Conservation (phyloP, 2,329 filamentous ascomycete species). For the Pseudogymnoascus sp. region DNA sequence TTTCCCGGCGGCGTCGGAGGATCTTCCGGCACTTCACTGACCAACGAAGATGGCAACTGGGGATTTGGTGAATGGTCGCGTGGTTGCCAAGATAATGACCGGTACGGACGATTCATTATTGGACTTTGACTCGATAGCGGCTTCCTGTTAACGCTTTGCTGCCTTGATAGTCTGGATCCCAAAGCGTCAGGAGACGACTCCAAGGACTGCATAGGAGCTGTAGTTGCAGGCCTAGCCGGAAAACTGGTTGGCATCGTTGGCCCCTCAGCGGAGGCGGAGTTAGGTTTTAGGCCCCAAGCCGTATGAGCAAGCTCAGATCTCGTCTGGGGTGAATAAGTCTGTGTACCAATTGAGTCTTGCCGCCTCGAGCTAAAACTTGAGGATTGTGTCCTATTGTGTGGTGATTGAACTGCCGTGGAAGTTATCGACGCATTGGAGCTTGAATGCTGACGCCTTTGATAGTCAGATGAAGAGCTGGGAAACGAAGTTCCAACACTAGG, state of each 20-base stretch:
- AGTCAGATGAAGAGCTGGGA: neutral
- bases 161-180: neutral
- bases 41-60: neutral
- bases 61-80: neutral
- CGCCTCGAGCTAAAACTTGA: neutral
- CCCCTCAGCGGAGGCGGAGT: neutral
- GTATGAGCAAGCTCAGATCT: neutral
- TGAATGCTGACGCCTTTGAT: neutral
- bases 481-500: neutral
- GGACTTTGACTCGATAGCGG: neutral
- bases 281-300: neutral
- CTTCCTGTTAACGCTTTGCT: neutral
- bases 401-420: neutral
- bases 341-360: neutral
- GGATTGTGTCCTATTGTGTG: neutral
- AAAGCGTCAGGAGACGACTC: neutral
- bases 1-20: neutral
- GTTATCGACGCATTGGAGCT: neutral
- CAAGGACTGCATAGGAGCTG: neutral
- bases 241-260: neutral
- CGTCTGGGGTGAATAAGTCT: neutral
- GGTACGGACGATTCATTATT: neutral
- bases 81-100: neutral
- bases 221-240: neutral
- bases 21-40: neutral